Base-by-base conservation (phyloP, 441 rosid species). In the Isatis lusitanica region DNA sequence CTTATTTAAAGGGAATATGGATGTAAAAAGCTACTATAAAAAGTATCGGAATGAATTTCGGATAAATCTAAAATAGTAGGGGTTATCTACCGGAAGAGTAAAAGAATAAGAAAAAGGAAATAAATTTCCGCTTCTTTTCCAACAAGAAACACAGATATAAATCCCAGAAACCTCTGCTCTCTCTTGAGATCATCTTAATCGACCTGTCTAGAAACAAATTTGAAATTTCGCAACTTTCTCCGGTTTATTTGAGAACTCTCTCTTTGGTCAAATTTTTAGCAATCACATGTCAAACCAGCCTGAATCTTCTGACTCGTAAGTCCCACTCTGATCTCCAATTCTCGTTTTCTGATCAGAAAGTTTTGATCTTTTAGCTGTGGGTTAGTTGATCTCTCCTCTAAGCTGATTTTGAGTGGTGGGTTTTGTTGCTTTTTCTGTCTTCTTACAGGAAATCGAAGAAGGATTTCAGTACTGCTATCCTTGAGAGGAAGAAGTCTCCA, bases 271-370 rank as follows among this genome's bases (percentile, higher is more conserved):
- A 44, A 33, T 36, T 42, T 36, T 42, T 35, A 36, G 33, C 53
- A 18, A 26, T 38, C 42, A 53, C 79, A 94, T 94, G 97, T 46
- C 97, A 33, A 79, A 79, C 79, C 86, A 90, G 77, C 83, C 93
- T 7, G 95, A 90, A 85, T 85, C 98, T 17, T 91, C 98, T 24
- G 96, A 85, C 83, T 76, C 95, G 98, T 94, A 79, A 83, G 88
- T 57, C 30, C 60, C 58, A 75, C 30, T 9, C 11, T 66, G 90
- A 86, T 84, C 85, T 80, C 5, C 15, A 7, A 18, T 21, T 68
- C 2, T 67, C 30, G 39, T 67, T 28, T 66, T 24, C 69, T 55
- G 30, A 68, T 78, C 69, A 39, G 9, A 39, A 64, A 63, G 53
- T 63, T 70, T 63, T 21, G 47, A 48, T 63, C 55, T 61, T 33